Base-by-base conservation (phyloP, 1,284 basidiomycete genomes). In the Ceraceosorus guamensis region DNA sequence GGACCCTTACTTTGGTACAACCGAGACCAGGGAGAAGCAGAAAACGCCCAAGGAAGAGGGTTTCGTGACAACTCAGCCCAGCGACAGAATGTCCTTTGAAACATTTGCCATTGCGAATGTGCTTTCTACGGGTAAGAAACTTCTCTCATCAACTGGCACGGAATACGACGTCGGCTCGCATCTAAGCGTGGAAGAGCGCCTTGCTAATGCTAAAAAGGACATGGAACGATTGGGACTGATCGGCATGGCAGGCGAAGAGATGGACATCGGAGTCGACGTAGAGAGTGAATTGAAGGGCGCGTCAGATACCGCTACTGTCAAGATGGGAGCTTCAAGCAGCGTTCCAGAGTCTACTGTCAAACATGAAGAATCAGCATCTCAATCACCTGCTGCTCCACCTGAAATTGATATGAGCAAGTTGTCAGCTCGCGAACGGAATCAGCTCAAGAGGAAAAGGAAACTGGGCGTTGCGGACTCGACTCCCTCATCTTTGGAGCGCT, bases 401-500 rank as follows among this genome's bases (percentile, higher is more conserved):
- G 69, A 70, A n/a, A 59, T 68, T 41, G 68, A 70, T 53, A 52
- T 70, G 56, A 67, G 69, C 54, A 64, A 68, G 52, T 65, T 76
- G 46, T 72, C 69, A 46, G 89, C 89, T 14, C 83, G 91, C 49
- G 91, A 95, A 75, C 84, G 87, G 37, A 95, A 93, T 75, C 82
- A 89, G 48, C 80, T 93, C 37, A 95, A 95, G 74, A 83, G 91
- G 16, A 93, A 93, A 71, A 84, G 90, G 50, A 95, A 93, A 72
- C 80, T 83, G 24, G 24, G 24, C 24, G 3, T 24, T 24, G 24
- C 24, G 24, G 24, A 24, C 24, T 24, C 24, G 24, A 24, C 24
- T 24, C 24, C 24, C 3, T 24, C 24, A 24, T 24, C 24, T 24
- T 24, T 24, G 24, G 24, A 24, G 24, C 24, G 3, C 24, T 24